Evolutionary conservation across 2,329 filamentous ascomycete genomes (phyloP), one percentile per base, ranked within the genome.

Genomic region (Arthrobotrys megalospora): DNA sequence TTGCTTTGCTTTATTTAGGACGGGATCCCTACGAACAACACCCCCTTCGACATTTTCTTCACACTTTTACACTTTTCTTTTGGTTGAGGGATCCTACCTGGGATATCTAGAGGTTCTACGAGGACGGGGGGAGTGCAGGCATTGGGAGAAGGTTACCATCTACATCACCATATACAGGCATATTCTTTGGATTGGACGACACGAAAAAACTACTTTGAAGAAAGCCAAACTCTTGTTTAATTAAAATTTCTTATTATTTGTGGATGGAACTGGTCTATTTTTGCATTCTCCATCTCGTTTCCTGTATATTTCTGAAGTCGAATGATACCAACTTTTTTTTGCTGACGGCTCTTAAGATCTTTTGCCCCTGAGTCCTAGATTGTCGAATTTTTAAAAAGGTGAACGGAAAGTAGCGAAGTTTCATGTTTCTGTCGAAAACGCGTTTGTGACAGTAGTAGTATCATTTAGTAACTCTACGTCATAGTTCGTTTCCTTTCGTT

Each of bases 321-420:
- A 65, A 73, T 66, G 69, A 73, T 66, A 66, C 60, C 69, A 64
- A 62, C 45, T 36, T 71, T 71, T 63, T 48, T 62, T 47, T 70
- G 34, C 34, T n/a, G n/a, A n/a, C n/a, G n/a, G n/a, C n/a, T n/a
- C n/a, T 43, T 16, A 6, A 60, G 24, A n/a, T 28, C 5, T 41
- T 28, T 43, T 43, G 2, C 36, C 11, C 16, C 21, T 52, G 21
- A 21, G 21, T 50, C 47, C 19, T 1, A 16, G 24, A 28, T 28
- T 2, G 24, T 28, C 24, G 24, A 28, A 28, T 2, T 28, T 50
- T 16, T 32, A 16, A 16, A n/a, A 34, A 16, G 2, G 1, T 34
- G 24, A 14, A 32, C n/a, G 50, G 50, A 34, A 53, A 38, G 36
- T 38, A 8, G 36, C 36, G 24, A 28, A 43, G 7, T 2, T 28